Conservation (phyloP, 768 basidiomycete species). For the Galerina sulciceps region DNA sequence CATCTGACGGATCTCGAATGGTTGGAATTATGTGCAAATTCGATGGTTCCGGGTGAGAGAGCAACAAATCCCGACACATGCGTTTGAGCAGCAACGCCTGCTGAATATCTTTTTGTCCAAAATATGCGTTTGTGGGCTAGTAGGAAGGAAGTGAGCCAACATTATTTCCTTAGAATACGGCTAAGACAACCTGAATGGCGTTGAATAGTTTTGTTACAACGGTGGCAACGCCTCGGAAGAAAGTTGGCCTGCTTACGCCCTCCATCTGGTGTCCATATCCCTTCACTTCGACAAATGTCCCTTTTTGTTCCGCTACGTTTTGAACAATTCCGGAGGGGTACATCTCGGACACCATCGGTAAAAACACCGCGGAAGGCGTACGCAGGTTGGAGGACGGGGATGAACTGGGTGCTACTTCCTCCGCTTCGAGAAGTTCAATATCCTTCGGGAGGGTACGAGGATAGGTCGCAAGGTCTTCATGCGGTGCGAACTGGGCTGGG, state of each 20-base stretch:
- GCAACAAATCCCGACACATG: slow-evolving; percentile 77
- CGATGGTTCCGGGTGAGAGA: slow-evolving; percentile 73
- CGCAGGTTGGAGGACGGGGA: slow-evolving; percentile 17
- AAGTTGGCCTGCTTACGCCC: slow-evolving; percentile 82
- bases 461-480: slow-evolving; percentile 91
- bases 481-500: slow-evolving; percentile 95
- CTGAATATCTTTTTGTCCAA: slow-evolving; percentile 99
- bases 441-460: slow-evolving; percentile 86
- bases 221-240: slow-evolving; percentile 95
- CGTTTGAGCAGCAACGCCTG: slow-evolving; percentile 87
- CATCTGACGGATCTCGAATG: slow-evolving; percentile 62
- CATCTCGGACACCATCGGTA: slow-evolving; percentile 82
- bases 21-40: slow-evolving; percentile 91
- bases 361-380: slow-evolving; percentile 72
- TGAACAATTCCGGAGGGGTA: slow-evolving; percentile 93
- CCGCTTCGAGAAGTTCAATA: slow-evolving; percentile 58
- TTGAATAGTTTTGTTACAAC: slow-evolving; percentile 97
- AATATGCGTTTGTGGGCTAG: slow-evolving; percentile 90
- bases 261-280: slow-evolving; percentile 95
- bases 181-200: slow-evolving; percentile 71
- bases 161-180: not conserved
- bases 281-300: slow-evolving; percentile 91
- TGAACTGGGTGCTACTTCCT: slow-evolving; percentile 16
- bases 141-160: not conserved
- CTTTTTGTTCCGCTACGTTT: slow-evolving; percentile 72